Percentiles rank a stretch among this genome's conserved stretches.
Evolutionary conservation across 2,329 filamentous ascomycete genomes (phyloP).

Genomic region (Exophiala sp.): DNA sequence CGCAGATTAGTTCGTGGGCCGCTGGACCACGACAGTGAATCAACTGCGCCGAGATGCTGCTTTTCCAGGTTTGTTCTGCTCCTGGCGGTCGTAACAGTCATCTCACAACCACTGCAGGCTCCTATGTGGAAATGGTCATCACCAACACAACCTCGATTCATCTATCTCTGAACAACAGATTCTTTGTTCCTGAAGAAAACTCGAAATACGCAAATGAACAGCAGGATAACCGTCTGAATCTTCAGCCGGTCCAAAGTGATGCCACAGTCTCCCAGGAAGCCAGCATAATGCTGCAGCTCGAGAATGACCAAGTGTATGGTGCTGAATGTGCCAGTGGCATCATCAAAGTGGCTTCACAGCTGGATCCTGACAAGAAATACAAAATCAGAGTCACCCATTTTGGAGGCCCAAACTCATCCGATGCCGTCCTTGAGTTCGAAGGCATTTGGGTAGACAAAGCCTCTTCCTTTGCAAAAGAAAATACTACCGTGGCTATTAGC

Average conservation of each 20-base stretch:
- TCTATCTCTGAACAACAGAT: constrained; percentile 12
- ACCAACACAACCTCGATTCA: constrained; percentile 16
- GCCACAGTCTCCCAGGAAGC: not conserved
- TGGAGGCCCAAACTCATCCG: constrained; percentile 11
- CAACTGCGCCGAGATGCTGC: constrained; percentile 10
- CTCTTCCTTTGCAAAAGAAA: not conserved
- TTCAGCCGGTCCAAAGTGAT: not conserved
- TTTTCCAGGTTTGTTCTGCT: constrained; percentile 12
- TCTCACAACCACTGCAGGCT: constrained; percentile 12
- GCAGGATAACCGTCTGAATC: constrained; percentile 1
- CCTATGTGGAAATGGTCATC: constrained; percentile 18
- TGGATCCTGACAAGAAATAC: constrained; percentile 25
- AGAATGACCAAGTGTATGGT: not conserved
- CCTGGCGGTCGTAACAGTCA: not conserved
- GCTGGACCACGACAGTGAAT: constrained; percentile 16
- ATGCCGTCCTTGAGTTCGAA: constrained; percentile 29
- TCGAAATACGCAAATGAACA: not conserved
- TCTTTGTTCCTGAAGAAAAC: not conserved
- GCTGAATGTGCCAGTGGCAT: constrained; percentile 11
- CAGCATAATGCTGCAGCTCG: constrained; percentile 12
- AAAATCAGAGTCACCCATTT: constrained; percentile 25
- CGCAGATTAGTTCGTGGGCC: constrained; percentile 14
- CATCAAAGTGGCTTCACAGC: constrained; percentile 23
- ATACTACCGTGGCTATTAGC: not conserved
- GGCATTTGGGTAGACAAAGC: constrained; percentile 31